Percentiles rank a stretch among this genome's conserved stretches.
phyloP scores from a whole-genome alignment of 257 asterid genomes.

The Cinchona pubescens region DNA sequence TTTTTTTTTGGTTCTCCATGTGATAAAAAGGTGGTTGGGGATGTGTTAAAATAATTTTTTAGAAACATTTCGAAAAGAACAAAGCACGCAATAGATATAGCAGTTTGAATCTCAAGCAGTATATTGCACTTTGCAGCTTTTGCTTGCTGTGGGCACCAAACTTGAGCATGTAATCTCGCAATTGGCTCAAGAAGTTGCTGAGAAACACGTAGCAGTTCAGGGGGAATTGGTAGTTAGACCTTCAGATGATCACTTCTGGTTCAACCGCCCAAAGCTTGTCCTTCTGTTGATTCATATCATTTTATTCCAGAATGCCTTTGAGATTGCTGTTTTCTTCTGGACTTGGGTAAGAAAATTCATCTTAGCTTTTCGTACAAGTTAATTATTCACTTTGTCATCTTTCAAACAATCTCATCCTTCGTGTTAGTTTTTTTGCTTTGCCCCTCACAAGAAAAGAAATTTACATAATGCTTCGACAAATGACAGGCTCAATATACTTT shows the following conservation, averaged over 20 bases:
- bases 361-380: background rate
- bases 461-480: background rate
- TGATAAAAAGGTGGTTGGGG: too few relatives aligned
- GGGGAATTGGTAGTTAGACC: slow-evolving; percentile 37
- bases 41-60: too few relatives aligned
- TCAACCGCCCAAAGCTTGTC: slow-evolving; percentile 33
- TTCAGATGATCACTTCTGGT: slow-evolving; percentile 46
- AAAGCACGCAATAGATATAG: too few relatives aligned
- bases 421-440: background rate
- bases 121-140: slow-evolving; percentile 38
- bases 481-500: slow-evolving; percentile 48
- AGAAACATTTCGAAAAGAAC: too few relatives aligned
- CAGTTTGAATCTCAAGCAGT: background rate
- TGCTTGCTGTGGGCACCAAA: slow-evolving; percentile 62
- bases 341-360: slow-evolving; percentile 33
- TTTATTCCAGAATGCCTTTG: slow-evolving; percentile 42
- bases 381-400: background rate
- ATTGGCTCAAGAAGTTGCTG: slow-evolving; percentile 38
- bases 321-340: slow-evolving; percentile 44
- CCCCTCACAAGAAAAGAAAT: background rate
- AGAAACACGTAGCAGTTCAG: slow-evolving; percentile 31
- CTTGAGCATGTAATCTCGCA: slow-evolving; percentile 61
- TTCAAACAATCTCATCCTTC: background rate
- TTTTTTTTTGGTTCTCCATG: too few relatives aligned
- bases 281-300: slow-evolving; percentile 34